Evolutionary conservation across 75 land plant species (phyloP).

Genomic region (Isoetes taiwanensis): DNA sequence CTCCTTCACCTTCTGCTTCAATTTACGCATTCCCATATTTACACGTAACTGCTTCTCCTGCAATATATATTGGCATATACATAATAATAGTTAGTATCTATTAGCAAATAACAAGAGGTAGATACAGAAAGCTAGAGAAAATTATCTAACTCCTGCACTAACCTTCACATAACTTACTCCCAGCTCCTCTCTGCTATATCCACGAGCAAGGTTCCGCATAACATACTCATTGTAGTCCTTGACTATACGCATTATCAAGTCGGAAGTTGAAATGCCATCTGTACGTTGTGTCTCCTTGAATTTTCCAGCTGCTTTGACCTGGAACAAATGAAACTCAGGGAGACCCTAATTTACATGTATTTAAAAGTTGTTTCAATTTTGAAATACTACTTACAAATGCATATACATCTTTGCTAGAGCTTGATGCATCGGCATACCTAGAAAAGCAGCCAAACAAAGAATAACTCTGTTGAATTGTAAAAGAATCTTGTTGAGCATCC

Average conservation of each 20-base stretch:
- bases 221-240: slow-evolving; percentile 87
- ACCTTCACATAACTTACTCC: slow-evolving; percentile 89
- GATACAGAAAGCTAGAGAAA: no score
- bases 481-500: no score
- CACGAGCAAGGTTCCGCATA: slow-evolving; percentile 76
- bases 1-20: slow-evolving; percentile 83
- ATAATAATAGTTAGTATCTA: no score
- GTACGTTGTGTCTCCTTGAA: slow-evolving; percentile 79
- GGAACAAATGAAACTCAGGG: not conserved
- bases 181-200: slow-evolving; percentile 67
- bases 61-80: no score
- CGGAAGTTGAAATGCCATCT: slow-evolving; percentile 81
- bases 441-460: slow-evolving; percentile 8
- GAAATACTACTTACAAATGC: slow-evolving; percentile 66
- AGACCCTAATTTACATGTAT: not conserved
- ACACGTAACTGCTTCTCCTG: slow-evolving; percentile 83
- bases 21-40: slow-evolving; percentile 67
- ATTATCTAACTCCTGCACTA: no score
- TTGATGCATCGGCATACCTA: slow-evolving; percentile 82
- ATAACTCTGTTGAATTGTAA: no score
- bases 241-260: slow-evolving; percentile 70
- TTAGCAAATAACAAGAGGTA: no score
- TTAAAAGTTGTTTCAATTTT: no score
- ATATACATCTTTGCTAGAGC: slow-evolving; percentile 85
- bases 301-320: slow-evolving; percentile 60